Conservation (phyloP, 768 basidiomycete species). For the Filobasidium floriforme region DNA sequence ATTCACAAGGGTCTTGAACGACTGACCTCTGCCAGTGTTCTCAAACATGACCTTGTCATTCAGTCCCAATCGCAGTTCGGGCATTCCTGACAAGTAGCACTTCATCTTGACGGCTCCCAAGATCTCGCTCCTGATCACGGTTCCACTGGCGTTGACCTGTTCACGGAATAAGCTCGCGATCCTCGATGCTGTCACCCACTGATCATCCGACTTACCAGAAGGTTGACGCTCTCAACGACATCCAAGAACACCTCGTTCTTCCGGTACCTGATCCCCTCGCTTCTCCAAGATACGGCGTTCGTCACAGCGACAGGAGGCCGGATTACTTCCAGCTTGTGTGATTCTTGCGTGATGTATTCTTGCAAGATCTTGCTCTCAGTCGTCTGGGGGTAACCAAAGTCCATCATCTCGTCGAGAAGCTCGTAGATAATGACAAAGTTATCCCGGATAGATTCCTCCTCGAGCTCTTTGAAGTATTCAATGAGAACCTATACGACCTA, state of each 20-base stretch:
- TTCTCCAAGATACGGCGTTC: constrained; percentile 96
- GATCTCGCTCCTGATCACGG: constrained; percentile 94
- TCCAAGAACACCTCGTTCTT: constrained; percentile 99
- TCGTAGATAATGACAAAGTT: constrained; percentile 99
- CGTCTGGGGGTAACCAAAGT: constrained; percentile 97
- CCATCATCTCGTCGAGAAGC: constrained; percentile 98
- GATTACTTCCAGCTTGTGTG: constrained; percentile 87
- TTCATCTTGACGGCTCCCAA: constrained; percentile 99
- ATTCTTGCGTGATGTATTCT: constrained; percentile 99
- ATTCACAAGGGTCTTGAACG: background rate
- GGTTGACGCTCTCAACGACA: constrained; percentile 93
- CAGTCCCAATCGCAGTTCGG: constrained; percentile 84
- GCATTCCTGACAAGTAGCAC: constrained; percentile 99
- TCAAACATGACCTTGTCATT: constrained; percentile 99
- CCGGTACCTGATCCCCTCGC: constrained; percentile 90
- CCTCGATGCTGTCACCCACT: too few relatives aligned
- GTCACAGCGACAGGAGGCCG: constrained; percentile 94
- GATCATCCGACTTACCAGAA: constrained; percentile 58
- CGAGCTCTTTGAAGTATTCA: constrained; percentile 99
- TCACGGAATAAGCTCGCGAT: too few relatives aligned
- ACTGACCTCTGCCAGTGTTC: constrained; percentile 82
- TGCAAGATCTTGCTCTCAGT: constrained; percentile 99
- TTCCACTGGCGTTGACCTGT: constrained; percentile 92
- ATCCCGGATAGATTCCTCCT: constrained; percentile 97
- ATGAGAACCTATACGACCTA: constrained; percentile 61